Base-by-base conservation (phyloP, 306 rosid genomes). In the Morella rubra region DNA sequence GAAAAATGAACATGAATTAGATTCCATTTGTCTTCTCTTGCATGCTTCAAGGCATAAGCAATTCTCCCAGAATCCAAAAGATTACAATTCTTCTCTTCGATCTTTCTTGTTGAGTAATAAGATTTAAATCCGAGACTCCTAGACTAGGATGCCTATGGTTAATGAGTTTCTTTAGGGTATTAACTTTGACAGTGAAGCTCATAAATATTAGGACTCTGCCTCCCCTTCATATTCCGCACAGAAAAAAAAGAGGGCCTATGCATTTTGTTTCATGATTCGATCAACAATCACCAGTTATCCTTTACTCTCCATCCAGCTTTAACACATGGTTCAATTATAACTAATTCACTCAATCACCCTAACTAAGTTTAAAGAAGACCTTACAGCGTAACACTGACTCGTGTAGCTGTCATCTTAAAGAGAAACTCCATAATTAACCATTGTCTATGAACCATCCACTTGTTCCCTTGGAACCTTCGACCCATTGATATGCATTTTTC, bases 31-130 rank as follows among this genome's bases (percentile, higher is more conserved):
- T 32, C 37, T 32, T 32, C 37, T 52, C 62, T 16, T 61, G 27
- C 77, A 58, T 44, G 51, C 15, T 53, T 5, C 20, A 55, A 73
- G 77, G 52, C 42, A 73, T 45, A 58, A 19, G 3, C 64, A 8
- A 8, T 22, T 58, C 4, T 22, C 40, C 19, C 42, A 15, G 5
- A 61, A 32, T 61, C 7, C 3, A 61, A 52, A 27, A 14, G 32
- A 4, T 64, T 64, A 64, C 13, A 18, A 7, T 41, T 18, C 12
- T 64, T 64, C 16, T 18, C 40, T 3, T 64, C 41, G 37, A 3
- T 41, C 18, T 64, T 64, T 16, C 20, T 41, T 40, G 7, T 20
- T 64, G 49, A 27, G 18, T 40, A 64, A 16, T 41, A 6, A 64
- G 24, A 64, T 40, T 61, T 16, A 16, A 40, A 64, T 1, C 10